phyloP scores from a whole-genome alignment of 1,139 yeast species.

The Geotrichum siamense region DNA sequence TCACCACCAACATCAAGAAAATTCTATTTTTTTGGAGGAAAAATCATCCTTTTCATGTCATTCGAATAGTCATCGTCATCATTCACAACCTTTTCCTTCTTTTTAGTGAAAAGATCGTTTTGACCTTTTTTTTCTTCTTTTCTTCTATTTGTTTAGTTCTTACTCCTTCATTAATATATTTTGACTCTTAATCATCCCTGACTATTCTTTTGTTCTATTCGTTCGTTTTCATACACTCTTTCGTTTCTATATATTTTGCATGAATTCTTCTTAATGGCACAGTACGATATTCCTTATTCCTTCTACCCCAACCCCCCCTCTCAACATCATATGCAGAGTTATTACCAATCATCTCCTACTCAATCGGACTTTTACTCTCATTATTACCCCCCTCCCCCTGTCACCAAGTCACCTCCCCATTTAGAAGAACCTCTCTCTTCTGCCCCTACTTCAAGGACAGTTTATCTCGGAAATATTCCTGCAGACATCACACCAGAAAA shows the following conservation, averaged over 20 bases:
- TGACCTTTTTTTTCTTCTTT: conserved; percentile 1
- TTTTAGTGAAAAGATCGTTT: no score
- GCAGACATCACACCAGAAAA: conserved; percentile 74
- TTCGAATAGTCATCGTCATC: no score
- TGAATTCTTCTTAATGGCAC: no score
- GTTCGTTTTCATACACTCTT: not conserved
- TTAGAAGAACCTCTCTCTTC: conserved; percentile 17
- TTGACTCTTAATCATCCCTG: conserved; percentile 3
- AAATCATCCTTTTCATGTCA: no score
- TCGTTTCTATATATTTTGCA: no score
- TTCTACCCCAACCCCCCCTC: conserved; percentile 68
- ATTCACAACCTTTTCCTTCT: no score
- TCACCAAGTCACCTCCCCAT: conserved; percentile 20
- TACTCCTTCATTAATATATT: not conserved
- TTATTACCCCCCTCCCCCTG: conserved; percentile 19
- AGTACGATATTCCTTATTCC: conserved; percentile 37
- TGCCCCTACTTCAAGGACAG: conserved; percentile 49
- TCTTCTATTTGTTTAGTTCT: conserved; percentile 3
- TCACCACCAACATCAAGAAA: no score
- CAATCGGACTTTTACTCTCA: conserved; percentile 22
- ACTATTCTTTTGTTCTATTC: conserved; percentile 2
- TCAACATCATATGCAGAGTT: conserved; percentile 39
- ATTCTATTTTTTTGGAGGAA: no score
- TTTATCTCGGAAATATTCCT: conserved; percentile 85
- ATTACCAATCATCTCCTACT: conserved; percentile 29